Conservation (phyloP, 2,329 filamentous ascomycete genomes). For the Pseudopithomyces maydicus region DNA sequence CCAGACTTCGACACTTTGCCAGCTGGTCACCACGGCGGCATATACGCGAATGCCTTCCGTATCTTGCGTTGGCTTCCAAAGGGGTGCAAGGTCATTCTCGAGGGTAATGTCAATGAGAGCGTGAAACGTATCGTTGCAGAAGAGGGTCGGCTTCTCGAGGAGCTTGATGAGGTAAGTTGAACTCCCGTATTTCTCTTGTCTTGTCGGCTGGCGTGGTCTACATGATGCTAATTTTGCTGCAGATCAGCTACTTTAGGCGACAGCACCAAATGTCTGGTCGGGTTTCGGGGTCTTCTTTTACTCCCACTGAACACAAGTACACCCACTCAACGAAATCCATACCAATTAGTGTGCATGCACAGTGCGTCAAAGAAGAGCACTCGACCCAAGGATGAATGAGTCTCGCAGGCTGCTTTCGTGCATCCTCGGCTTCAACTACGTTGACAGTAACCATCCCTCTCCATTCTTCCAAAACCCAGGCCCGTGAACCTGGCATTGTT, state of each 20-base stretch:
- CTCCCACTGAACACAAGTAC: not conserved
- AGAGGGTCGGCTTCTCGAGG: slow-evolving; percentile 47
- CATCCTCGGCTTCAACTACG: no score
- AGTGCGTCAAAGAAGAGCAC: not conserved
- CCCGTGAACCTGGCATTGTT: no score
- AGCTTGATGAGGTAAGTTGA: slow-evolving; percentile 47
- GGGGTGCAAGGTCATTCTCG: slow-evolving; percentile 47
- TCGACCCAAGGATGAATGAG: no score
- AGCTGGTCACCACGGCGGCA: not conserved
- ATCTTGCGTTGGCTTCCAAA: slow-evolving; percentile 53
- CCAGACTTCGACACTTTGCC: slow-evolving; percentile 27
- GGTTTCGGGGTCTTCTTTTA: slow-evolving; percentile 1
- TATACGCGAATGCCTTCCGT: slow-evolving; percentile 55
- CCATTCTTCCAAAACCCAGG: no score
- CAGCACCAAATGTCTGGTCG: slow-evolving; percentile 42
- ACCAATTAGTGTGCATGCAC: no score
- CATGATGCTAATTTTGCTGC: slow-evolving; percentile 7
- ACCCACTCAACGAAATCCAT: not conserved
- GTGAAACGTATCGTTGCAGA: slow-evolving; percentile 50
- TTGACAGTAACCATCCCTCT: no score
- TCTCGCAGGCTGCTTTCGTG: no score
- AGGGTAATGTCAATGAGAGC: slow-evolving; percentile 46
- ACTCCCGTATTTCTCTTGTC: not conserved
- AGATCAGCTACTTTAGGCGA: slow-evolving; percentile 40
- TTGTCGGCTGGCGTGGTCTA: no score